These are phyloP conservation scores for Xenoacremonium recifei DNA, from an alignment of 2,329 filamentous ascomycete genomes.

Conservation along the genomic window DNA sequence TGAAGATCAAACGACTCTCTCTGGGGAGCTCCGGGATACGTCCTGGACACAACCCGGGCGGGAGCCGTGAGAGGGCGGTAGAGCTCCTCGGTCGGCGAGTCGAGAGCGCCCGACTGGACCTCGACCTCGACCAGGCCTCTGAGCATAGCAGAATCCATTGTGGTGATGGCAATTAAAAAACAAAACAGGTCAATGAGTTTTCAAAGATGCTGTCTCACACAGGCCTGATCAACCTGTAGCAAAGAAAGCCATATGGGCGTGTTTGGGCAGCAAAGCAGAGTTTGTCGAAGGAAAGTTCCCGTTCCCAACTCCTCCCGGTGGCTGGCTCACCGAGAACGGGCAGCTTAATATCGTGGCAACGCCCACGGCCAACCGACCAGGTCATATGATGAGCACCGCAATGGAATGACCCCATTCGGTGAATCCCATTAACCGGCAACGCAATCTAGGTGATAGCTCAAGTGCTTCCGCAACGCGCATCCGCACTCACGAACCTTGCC, in stretches of 20 bases:
- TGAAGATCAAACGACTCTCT: constrained; percentile 30
- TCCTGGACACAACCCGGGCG: constrained; percentile 36
- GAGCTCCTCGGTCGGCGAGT: constrained; percentile 16
- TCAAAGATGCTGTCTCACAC: too few relatives aligned
- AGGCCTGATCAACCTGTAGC: too few relatives aligned
- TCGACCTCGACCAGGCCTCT: constrained; percentile 30
- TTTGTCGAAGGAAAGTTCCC: not conserved
- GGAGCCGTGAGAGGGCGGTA: constrained; percentile 28
- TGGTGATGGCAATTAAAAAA: not conserved
- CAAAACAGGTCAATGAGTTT: not conserved
- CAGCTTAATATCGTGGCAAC: not conserved
- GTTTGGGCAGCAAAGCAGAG: not conserved
- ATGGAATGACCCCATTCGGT: not conserved
- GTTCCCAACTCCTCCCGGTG: too few relatives aligned
- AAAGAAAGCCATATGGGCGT: not conserved
- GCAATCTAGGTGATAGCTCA: too few relatives aligned
- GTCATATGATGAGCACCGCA: not conserved
- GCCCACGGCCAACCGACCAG: not conserved
- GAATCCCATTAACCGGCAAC: too few relatives aligned
- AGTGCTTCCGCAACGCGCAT: too few relatives aligned
- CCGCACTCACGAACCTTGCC: too few relatives aligned
- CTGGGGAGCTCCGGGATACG: constrained; percentile 37
- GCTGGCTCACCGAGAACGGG: not conserved
- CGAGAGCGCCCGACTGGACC: constrained; percentile 20
- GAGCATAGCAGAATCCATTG: constrained; percentile 34